A percentile compares a stretch with the other conserved stretches of the same genome.
These are phyloP conservation scores for Diaporthe velutina DNA, from an alignment of 2,329 filamentous ascomycete species.

Conservation along the genomic window DNA sequence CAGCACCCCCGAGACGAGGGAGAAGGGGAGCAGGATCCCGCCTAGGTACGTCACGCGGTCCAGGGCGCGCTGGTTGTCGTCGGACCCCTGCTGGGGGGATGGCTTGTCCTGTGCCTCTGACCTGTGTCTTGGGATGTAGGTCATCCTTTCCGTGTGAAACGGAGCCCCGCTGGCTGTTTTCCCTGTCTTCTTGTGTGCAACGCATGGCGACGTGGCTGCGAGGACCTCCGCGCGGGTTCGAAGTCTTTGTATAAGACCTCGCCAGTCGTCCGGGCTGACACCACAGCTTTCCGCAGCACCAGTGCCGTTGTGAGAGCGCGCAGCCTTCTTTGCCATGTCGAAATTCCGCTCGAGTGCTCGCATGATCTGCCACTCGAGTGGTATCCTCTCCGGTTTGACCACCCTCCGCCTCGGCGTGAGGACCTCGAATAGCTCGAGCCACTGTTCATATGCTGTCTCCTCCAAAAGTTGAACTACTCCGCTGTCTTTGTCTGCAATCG, in stretches of 20 bases:
- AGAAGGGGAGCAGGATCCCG: conserved; percentile 61
- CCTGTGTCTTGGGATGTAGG: conserved; percentile 34
- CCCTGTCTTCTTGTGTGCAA: conserved; percentile 7
- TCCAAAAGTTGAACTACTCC: conserved; percentile 41
- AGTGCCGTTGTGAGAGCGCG: neutral
- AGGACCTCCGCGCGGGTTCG: conserved; percentile 45
- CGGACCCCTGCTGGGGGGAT: conserved; percentile 28
- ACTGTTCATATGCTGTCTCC: conserved; percentile 47
- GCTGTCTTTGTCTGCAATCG: conserved; percentile 21
- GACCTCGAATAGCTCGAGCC: conserved; percentile 53
- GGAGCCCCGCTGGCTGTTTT: neutral
- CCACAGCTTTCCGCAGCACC: neutral
- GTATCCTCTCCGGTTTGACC: conserved; percentile 28
- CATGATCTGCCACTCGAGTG: conserved; percentile 48
- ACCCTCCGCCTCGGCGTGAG: conserved; percentile 40
- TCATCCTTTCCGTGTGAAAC: neutral
- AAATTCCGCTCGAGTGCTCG: conserved; percentile 53
- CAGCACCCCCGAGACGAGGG: conserved; percentile 61
- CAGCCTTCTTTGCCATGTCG: conserved; percentile 39
- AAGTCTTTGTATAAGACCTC: conserved; percentile 48
- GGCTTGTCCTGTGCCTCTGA: neutral
- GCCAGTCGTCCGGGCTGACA: conserved; percentile 46
- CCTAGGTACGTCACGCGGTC: conserved; percentile 64
- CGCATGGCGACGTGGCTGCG: conserved; percentile 14
- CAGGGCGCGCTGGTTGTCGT: conserved; percentile 55